A percentile compares a stretch with the other conserved stretches of the same genome.
Conservation (phyloP, 164 flowering plant genomes). For the Kalanchoe fedtschenkoi region DNA sequence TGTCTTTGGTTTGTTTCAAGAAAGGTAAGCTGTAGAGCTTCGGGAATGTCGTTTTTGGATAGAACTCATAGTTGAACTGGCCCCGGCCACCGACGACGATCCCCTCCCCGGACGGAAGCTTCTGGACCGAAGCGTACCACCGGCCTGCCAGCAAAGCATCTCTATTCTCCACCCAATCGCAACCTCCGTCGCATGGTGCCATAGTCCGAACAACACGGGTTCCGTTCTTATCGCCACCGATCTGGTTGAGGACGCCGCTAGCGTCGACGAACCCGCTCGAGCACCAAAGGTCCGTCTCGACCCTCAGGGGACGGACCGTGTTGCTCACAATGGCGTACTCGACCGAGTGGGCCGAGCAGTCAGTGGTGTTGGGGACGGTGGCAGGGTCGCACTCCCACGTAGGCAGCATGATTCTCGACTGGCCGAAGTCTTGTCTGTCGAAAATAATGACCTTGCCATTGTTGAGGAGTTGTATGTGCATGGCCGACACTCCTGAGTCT, state of each 20-base stretch:
- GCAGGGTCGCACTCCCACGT: too few relatives aligned
- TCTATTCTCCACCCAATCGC: slow-evolving; percentile 37
- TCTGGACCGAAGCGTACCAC: slow-evolving; percentile 45
- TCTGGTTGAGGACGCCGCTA: slow-evolving; percentile 1
- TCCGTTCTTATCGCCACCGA: not conserved
- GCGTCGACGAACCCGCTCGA: not conserved
- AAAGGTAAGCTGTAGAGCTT: slow-evolving; percentile 25
- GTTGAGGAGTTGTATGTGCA: not conserved
- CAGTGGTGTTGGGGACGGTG: too few relatives aligned
- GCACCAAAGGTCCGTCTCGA: not conserved
- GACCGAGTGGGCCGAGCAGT: not conserved
- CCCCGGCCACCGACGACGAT: slow-evolving; percentile 35
- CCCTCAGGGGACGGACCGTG: not conserved
- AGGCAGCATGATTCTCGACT: not conserved
- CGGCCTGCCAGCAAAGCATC: slow-evolving; percentile 16
- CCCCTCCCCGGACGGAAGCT: slow-evolving; percentile 24
- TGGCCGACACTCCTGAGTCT: slow-evolving; percentile 1
- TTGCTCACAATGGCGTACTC: slow-evolving; percentile 12
- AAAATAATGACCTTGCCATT: slow-evolving; percentile 1
- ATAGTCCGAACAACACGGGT: not conserved
- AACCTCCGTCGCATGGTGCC: slow-evolving; percentile 4
- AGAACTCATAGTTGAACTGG: slow-evolving; percentile 30
- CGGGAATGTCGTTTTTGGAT: slow-evolving; percentile 18
- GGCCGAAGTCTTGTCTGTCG: slow-evolving; percentile 1
- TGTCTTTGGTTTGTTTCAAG: slow-evolving; percentile 33